These are phyloP conservation scores for Solanum chiquidenum DNA, from an alignment of 257 asterid species.

Conservation along the genomic window DNA sequence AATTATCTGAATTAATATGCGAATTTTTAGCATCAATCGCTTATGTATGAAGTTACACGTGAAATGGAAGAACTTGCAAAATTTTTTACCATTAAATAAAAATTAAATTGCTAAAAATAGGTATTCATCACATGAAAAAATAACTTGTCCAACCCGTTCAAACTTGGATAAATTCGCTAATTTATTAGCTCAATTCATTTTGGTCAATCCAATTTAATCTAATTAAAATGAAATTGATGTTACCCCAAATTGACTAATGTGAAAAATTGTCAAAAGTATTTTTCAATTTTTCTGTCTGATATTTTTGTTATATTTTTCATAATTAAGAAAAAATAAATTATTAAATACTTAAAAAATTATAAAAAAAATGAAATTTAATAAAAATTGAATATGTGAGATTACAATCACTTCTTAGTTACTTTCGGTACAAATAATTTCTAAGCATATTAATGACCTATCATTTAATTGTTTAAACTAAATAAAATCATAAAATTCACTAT, in stretches of 20 bases:
- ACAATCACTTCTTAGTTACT: too few relatives aligned
- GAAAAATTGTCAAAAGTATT: too few relatives aligned
- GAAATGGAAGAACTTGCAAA: rapidly evolving
- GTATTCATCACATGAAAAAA: neutral
- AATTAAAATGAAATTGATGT: neutral
- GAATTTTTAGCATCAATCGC: neutral
- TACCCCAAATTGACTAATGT: neutral
- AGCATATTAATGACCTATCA: too few relatives aligned
- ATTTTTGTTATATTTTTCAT: too few relatives aligned
- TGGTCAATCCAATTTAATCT: neutral
- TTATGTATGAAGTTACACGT: rapidly evolving
- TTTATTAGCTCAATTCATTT: neutral
- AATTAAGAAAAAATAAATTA: too few relatives aligned
- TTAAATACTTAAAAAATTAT: too few relatives aligned
- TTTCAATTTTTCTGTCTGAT: neutral
- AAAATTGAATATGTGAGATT: too few relatives aligned
- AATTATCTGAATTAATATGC: too few relatives aligned
- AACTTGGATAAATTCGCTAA: neutral
- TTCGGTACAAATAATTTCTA: too few relatives aligned
- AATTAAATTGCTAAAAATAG: neutral
- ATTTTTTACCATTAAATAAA: neutral
- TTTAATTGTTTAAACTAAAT: too few relatives aligned
- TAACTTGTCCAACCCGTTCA: neutral
- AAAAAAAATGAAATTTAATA: too few relatives aligned
- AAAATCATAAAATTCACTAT: too few relatives aligned